Evolutionary conservation across 148 eudicot genomes (phyloP), one percentile per base, ranked within the genome.

Genomic region (Silene latifolia): DNA sequence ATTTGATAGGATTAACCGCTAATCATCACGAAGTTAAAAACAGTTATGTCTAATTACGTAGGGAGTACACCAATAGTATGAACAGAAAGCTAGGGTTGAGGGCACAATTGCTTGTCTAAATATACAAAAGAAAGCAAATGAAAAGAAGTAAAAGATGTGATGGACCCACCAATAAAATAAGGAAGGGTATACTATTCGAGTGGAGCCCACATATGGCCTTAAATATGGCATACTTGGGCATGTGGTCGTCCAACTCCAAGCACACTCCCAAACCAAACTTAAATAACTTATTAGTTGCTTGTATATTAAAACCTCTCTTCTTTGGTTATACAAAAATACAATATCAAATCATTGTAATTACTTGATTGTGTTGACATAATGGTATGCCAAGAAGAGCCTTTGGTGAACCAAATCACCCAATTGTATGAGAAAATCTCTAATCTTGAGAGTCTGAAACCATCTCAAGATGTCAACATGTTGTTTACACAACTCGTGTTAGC

Each of bases 401-500:
- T 83, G 73, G 83, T 83, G 48, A 74, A 56, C 60, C 69, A 78
- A 80, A 75, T 83, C 62, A 75, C 59, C 21, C 51, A 78, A 17
- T 78, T 83, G 71, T 83, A 80, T 78, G 81, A 80, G 56, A 74
- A 78, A 61, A 83, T 83, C 69, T 67, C 83, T 48, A 68, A 63
- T 14, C 80, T 83, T 42, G 83, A 83, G 69, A 66, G 68, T 62
- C 81, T 83, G 57, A 80, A 80, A 77, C 86, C 86, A 3, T 83
- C 75, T 7, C 54, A 83, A 59, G 83, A 80, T 80, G 86, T 83
- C 77, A 83, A 83, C 81, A 78, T 48, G 53, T 53, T 80, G 81
- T 83, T 83, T 68, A 80, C 94, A 15, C 71, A 88, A 47, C 88
- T 93, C 8, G 98, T 93, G 9, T 29, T 67, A 68, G 77, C 87